Evolutionary conservation across 208 protist species (phyloP), one percentile per base, ranked within the genome.

Genomic region (Leishmania martiniquensis): DNA sequence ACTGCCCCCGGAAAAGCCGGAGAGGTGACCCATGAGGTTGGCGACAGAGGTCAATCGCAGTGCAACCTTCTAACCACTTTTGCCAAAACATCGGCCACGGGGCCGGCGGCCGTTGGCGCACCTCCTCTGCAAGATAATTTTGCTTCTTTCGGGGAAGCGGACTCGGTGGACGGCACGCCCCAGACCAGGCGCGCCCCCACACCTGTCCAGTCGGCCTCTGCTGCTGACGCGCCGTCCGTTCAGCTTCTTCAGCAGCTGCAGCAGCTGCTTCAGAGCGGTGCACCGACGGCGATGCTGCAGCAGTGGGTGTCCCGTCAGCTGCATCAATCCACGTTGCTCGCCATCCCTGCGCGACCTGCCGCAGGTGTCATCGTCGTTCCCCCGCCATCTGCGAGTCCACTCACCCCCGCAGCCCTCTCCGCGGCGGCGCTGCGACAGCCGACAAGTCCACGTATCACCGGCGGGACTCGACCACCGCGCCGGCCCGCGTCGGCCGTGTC

Each of bases 241-340:
- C 71, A 78, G 42, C 59, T 85, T 4, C 63, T 85, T 2, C 72
- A 80, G 55, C 51, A 77, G 39, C 59, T 85, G 60, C 81, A 85
- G 57, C 63, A 80, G 49, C 51, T 85, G 20, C 76, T 85, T 22
- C 68, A 62, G 52, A 51, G 44, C 45, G 76, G 76, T 34, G 76
- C 39, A 7, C 54, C 75, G 6, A 62, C 75, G 0, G 70, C 62
- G 25, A 51, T 37, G 34, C 42, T 85, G 71, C 81, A 85, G 72
- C 75, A 74, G 44, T 85, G 81, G 81, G 67, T 85, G 12, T 60
- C 75, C 13, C 4, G 44, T 9, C 71, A 85, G 45, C 81, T 85
- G 25, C 52, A 49, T 20, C 70, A 75, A 37, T 54, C 73, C 10
- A 67, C 29, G 22, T 10, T 47, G n/a, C 15, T 22, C 3, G 42